A percentile compares a stretch with the other conserved stretches of the same genome.
Evolutionary conservation across 2,329 filamentous ascomycete species (phyloP).

Genomic region (Drechslerella coelobrocha): DNA sequence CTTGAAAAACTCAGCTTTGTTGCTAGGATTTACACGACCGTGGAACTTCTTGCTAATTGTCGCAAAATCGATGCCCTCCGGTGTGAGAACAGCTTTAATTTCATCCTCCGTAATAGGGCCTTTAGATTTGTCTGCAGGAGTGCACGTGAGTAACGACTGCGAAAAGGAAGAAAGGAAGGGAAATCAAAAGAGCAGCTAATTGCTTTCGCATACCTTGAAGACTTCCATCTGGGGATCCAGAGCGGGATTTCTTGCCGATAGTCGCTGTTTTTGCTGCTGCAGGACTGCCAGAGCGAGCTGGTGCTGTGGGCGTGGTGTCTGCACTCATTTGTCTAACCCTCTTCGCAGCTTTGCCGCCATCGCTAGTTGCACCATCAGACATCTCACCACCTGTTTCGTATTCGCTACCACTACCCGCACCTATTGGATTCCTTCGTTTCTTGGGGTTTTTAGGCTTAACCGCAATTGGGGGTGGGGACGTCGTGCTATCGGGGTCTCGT

Average conservation of each 20-base stretch:
- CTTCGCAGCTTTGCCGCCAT: slow-evolving; percentile 53
- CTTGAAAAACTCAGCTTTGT: slow-evolving; percentile 48
- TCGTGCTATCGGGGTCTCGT: slow-evolving; percentile 53
- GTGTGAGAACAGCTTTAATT: slow-evolving; percentile 53
- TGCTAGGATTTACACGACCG: slow-evolving; percentile 50
- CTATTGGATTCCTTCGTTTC: slow-evolving; percentile 53
- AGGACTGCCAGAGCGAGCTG: slow-evolving; percentile 37
- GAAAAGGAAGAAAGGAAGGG: background rate
- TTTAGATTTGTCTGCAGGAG: slow-evolving; percentile 43
- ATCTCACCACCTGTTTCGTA: slow-evolving; percentile 53
- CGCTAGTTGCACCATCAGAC: slow-evolving; percentile 52
- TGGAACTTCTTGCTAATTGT: slow-evolving; percentile 53
- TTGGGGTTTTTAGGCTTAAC: slow-evolving; percentile 45
- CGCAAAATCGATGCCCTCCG: slow-evolving; percentile 55
- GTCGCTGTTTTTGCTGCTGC: slow-evolving; percentile 8
- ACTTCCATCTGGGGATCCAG: slow-evolving; percentile 49
- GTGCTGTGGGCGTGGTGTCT: slow-evolving; percentile 40
- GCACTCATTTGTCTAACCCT: slow-evolving; percentile 52
- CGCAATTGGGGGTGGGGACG: slow-evolving; percentile 12
- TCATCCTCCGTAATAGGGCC: slow-evolving; percentile 55
- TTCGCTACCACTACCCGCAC: slow-evolving; percentile 49
- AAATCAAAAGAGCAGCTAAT: background rate
- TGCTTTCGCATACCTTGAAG: slow-evolving; percentile 27
- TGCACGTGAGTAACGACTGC: background rate
- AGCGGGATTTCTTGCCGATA: slow-evolving; percentile 45